phyloP scores from a whole-genome alignment of 148 eudicot genomes.

The Arbutus unedo region DNA sequence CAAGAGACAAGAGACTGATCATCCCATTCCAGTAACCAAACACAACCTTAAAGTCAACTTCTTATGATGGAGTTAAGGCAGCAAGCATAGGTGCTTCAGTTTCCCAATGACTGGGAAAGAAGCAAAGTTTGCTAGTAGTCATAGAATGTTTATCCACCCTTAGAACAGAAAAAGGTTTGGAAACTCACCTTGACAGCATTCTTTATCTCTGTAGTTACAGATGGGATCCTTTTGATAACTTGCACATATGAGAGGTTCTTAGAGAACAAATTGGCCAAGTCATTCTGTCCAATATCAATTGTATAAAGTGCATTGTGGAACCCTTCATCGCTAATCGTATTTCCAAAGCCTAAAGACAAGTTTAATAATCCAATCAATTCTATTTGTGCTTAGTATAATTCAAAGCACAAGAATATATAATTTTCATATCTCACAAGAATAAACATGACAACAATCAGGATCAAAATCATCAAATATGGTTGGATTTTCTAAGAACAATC shows the following conservation, averaged over 20 bases:
- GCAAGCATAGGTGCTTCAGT: neutral
- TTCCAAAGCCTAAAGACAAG: slow-evolving; percentile 36
- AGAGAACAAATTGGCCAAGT: slow-evolving; percentile 66
- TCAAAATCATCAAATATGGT: neutral
- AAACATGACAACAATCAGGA: neutral
- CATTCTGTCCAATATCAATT: slow-evolving; percentile 95
- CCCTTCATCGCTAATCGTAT: slow-evolving; percentile 40
- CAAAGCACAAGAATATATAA: neutral
- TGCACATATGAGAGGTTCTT: slow-evolving; percentile 55
- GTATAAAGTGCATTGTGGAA: slow-evolving; percentile 69
- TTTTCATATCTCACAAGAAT: neutral
- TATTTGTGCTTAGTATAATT: neutral
- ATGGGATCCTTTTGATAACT: slow-evolving; percentile 72
- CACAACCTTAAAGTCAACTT: neutral
- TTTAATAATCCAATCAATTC: neutral
- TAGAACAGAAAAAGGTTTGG: neutral
- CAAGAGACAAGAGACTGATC: neutral
- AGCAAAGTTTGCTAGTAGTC: neutral
- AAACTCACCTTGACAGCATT: slow-evolving; percentile 63
- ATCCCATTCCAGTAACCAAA: neutral
- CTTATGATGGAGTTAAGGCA: neutral
- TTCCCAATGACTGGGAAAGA: neutral
- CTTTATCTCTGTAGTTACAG: slow-evolving; percentile 60
- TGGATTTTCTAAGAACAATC: neutral
- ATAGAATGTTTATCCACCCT: neutral